Base-by-base conservation (phyloP, 1,139 yeast genomes). In the Candida sanyaensis region DNA sequence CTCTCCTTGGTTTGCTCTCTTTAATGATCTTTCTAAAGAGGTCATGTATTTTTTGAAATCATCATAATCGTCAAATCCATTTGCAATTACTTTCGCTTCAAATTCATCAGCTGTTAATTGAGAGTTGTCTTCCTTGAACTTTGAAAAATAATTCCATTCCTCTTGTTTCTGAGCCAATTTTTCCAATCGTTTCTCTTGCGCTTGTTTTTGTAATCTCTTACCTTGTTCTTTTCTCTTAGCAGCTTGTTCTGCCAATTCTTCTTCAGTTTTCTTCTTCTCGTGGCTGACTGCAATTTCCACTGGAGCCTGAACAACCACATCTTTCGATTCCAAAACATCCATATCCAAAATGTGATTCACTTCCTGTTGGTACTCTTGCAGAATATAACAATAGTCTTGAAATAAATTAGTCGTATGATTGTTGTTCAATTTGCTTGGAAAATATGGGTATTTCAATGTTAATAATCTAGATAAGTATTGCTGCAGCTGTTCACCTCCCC, bases 171-270 rank as follows among this genome's bases (percentile, higher is more conserved):
- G 89, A 26, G 81, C 74, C 45, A 90, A 70, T 61, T 89, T 91
- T 61, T 92, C 97, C 6, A 83, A 66, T 49, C 99, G 74, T 57
- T 86, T 86, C 57, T 84, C 86, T 55, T 87, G 91, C 0, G 98
- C 98, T 66, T 91, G 97, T 59, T 90, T 96, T 66, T 93, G 98
- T 51, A 95, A 74, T 55, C 96, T 75, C 54, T 85, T 81, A 5
- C 97, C 98, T 55, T 88, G 89, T 62, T 92, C 97, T 57, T 82
- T 79, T 52, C 96, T 80, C 61, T 86, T 84, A 55, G 87, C 93
- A 1, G 93, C 85, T 54, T 89, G 92, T 37, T 78, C 69, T 23
- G 83, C 85, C 33, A 91, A 64, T 61, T 90, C 97, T 63, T 90
- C 97, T 49, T 88, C 96, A 0, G 92, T 73, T 61, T 92, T 89